Conservation (phyloP, 495 filamentous ascomycete species). For the Trichocladium antarcticum region DNA sequence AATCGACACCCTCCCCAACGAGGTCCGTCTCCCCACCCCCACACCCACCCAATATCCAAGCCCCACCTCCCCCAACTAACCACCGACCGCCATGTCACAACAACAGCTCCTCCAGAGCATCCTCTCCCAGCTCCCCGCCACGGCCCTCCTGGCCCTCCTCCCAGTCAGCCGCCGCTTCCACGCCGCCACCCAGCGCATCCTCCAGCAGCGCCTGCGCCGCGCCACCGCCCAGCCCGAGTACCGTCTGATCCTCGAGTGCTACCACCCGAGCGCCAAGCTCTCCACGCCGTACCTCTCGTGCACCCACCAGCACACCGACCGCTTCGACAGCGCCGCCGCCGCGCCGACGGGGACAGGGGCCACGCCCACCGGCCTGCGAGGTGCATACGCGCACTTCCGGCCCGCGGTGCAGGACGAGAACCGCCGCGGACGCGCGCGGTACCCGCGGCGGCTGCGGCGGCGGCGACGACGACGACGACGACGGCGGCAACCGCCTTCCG, state of each 20-base stretch:
- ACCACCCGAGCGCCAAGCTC: slow-evolving; percentile 57
- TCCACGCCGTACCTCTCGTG: slow-evolving; percentile 59
- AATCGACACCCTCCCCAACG: slow-evolving; percentile 35
- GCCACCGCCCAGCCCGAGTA: slow-evolving; percentile 48
- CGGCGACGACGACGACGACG: slow-evolving; percentile 4
- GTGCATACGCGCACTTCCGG: slow-evolving; percentile 46
- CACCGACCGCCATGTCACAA: neutral
- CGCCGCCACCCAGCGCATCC: slow-evolving; percentile 53
- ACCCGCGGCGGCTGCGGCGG: slow-evolving; percentile 18
- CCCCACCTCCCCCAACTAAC: neutral
- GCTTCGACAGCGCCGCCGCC: slow-evolving; percentile 36
- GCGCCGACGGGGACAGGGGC: slow-evolving; percentile 3
- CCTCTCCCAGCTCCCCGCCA: slow-evolving; percentile 49
- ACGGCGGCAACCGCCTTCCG: slow-evolving; percentile 15
- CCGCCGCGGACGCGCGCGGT: slow-evolving; percentile 22
- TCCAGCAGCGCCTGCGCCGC: slow-evolving; percentile 51
- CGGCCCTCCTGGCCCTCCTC: slow-evolving; percentile 48
- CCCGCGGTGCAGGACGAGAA: slow-evolving; percentile 44
- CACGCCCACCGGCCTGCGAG: slow-evolving; percentile 19
- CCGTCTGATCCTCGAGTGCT: slow-evolving; percentile 64
- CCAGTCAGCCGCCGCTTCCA: slow-evolving; percentile 56
- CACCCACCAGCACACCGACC: slow-evolving; percentile 49
- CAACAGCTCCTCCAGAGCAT: slow-evolving; percentile 56
- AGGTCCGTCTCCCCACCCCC: slow-evolving; percentile 24
- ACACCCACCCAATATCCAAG: neutral